Conservation (phyloP, 1,284 basidiomycete species). For the Tylopilus orsonianus region DNA sequence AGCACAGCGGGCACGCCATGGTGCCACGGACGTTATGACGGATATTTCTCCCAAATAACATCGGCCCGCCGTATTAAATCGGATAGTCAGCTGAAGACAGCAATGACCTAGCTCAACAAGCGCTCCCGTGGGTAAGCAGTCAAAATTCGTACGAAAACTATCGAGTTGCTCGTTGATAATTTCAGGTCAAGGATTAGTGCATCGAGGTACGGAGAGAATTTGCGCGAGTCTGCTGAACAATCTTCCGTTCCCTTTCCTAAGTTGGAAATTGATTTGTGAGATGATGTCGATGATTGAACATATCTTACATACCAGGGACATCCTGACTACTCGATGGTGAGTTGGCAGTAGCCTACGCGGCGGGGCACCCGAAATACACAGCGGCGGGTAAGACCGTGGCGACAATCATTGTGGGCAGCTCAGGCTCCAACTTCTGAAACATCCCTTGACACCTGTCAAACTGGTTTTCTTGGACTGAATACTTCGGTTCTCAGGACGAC, state of each 20-base stretch:
- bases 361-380: neutral
- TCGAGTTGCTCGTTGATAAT: neutral
- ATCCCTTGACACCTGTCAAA: conserved; percentile 6
- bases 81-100: no score
- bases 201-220: no score
- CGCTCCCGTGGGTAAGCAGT: neutral
- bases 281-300: neutral
- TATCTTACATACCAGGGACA: neutral
- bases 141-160: neutral
- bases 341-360: no score
- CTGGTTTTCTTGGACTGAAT: neutral
- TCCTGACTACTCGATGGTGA: no score
- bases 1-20: no score
- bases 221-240: neutral
- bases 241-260: no score
- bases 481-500: conserved; percentile 4
- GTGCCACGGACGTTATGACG: no score
- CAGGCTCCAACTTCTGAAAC: conserved; percentile 6
- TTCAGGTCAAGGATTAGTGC: neutral
- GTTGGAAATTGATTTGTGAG: neutral
- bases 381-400: no score
- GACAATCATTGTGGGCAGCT: neutral
- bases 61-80: no score
- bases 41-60: no score
- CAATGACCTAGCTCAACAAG: neutral